phyloP scores from a whole-genome alignment of 2,329 filamentous ascomycete species.

The Apiospora hydei region DNA sequence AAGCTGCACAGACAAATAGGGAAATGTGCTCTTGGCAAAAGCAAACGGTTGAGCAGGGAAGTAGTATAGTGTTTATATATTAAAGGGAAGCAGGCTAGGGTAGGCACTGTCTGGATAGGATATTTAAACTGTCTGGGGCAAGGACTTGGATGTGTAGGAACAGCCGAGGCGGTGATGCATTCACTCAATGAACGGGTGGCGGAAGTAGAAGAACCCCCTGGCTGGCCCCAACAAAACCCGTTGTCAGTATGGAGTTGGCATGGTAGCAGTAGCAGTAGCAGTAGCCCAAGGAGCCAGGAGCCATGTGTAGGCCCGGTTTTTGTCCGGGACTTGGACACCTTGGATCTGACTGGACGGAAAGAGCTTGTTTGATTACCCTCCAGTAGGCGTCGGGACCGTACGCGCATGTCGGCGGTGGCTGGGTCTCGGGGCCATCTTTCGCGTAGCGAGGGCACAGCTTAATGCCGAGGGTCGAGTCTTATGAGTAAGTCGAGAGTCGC shows the following conservation, averaged over 20 bases:
- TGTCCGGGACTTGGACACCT: background rate
- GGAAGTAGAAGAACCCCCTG: background rate
- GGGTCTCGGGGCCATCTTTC: background rate
- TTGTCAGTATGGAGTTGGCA: background rate
- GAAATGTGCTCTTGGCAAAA: background rate
- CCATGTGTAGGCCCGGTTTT: background rate
- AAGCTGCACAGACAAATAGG: background rate
- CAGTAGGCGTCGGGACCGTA: background rate
- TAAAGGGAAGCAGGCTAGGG: background rate
- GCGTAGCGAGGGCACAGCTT: background rate
- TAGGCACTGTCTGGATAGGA: background rate
- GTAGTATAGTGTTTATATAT: background rate
- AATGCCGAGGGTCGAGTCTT: background rate
- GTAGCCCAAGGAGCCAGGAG: background rate
- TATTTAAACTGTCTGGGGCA: background rate
- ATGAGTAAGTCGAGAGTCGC: slow-evolving; percentile 3
- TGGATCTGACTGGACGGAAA: background rate
- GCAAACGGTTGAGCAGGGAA: background rate
- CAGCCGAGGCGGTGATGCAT: background rate
- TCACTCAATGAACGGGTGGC: background rate
- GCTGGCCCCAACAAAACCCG: background rate
- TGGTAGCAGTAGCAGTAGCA: background rate
- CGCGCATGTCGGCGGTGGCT: background rate
- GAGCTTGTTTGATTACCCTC: background rate
- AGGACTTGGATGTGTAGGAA: background rate